These are phyloP conservation scores for Phlyctochytrium planicorne DNA, from an alignment of 192 early-diverging fungal genomes.

Conservation along the genomic window DNA sequence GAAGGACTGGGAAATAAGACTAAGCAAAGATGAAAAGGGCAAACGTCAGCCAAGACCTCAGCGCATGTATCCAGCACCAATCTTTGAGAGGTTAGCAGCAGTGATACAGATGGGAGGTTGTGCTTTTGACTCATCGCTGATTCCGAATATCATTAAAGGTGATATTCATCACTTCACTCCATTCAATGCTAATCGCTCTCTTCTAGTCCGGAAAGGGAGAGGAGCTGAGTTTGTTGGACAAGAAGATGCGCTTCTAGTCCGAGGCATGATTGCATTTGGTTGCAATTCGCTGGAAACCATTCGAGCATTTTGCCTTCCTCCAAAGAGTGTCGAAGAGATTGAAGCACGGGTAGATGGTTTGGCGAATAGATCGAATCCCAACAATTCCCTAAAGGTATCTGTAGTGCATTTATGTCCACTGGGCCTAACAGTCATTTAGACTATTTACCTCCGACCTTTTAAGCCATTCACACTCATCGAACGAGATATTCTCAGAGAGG, in stretches of 20 bases:
- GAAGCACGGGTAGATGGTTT: conserved; percentile 7
- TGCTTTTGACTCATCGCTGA: background rate
- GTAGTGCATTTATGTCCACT: background rate
- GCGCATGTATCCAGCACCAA: background rate
- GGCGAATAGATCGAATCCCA: conserved; percentile 1
- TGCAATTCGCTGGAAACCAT: conserved; percentile 4
- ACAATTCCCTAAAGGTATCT: conserved; percentile 11
- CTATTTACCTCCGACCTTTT: conserved; percentile 16
- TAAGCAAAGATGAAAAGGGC: background rate
- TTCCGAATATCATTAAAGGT: no score
- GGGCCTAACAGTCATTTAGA: background rate
- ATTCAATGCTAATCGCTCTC: no score
- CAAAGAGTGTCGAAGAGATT: conserved; percentile 9
- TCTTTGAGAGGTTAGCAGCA: background rate
- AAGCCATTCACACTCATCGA: conserved; percentile 19
- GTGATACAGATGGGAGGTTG: background rate
- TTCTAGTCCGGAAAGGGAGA: conserved; percentile 14
- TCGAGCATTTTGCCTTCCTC: conserved; percentile 18
- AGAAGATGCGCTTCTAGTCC: conserved; percentile 20
- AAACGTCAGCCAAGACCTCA: background rate
- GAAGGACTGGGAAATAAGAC: background rate
- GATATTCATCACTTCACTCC: no score
- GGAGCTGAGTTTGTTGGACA: conserved; percentile 4
- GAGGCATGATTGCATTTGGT: conserved; percentile 18
- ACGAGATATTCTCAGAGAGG: conserved; percentile 19